Evolutionary conservation across 768 basidiomycete species (phyloP), one percentile per base, ranked within the genome.

Genomic region (Podaxis sp.): DNA sequence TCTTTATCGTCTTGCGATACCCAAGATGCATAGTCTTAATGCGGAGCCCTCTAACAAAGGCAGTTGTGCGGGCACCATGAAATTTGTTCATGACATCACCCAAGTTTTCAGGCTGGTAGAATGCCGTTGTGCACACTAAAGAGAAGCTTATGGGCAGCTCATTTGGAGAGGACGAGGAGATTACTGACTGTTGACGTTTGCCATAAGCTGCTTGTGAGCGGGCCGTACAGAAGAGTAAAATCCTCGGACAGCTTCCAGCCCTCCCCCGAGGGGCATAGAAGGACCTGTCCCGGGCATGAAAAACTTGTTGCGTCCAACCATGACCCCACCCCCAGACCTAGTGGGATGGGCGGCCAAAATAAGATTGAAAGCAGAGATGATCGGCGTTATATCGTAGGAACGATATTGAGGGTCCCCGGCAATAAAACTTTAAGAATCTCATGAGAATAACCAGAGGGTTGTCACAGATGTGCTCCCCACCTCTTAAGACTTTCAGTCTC

Each of bases 1-100:
- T 72, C 71, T 88, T 89, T 63, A 94, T 80, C 0, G 87, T 86
- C 75, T 91, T 93, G 70, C 78, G 84, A 68, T 91, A 88, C 17
- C 86, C 85, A 15, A 94, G 78, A 73, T 93, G 91, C 1, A 72
- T 80, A 1, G 90, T 85, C 70, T 78, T 80, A 52, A 94, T 76
- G 40, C 92, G 78, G 2, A 93, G 80, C 6, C 89, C 83, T 64
- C 79, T 85, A 40, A 84, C 87, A 65, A 91, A 93, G 0, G 75
- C 83, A n/a, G 77, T 77, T 37, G 80, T 69, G 24, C 85, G 82
- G 2, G 86, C 90, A 12, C 87, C 85, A 65, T 84, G 87, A 63
- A 90, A 93, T 1, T 77, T 79, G 1, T 69, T 66, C 73, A 93
- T 82, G 2, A 87, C 87, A 0, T 83, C 70, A 0, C 87, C 87